A percentile compares a stretch with the other conserved stretches of the same genome.
phyloP scores from a whole-genome alignment of 805 yeast genomes.

The Candida taoyuanica region DNA sequence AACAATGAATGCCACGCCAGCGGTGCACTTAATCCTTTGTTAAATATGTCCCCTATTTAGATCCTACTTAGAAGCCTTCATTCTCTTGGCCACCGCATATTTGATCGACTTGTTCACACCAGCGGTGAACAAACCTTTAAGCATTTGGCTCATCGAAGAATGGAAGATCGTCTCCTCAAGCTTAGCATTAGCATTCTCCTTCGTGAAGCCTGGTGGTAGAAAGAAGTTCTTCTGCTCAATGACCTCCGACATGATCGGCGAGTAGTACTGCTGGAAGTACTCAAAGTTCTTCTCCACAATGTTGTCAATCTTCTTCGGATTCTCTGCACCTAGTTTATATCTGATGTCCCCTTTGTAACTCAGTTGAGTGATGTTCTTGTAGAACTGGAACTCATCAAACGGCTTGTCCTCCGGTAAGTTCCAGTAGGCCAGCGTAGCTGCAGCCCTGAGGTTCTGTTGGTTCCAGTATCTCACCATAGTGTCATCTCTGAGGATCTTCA shows the following conservation, averaged over 20 bases:
- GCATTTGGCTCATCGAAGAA: constrained; percentile 72
- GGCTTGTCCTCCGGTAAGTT: constrained; percentile 28
- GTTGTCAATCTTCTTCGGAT: constrained; percentile 81
- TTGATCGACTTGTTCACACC: constrained; percentile 66
- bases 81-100: constrained; percentile 71
- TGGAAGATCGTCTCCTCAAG: constrained; percentile 53
- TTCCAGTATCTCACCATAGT: constrained; percentile 60
- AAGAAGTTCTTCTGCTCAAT: constrained; percentile 28
- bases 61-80: constrained; percentile 28
- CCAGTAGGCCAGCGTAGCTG: constrained; percentile 55
- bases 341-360: constrained; percentile 92
- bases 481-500: constrained; percentile 64
- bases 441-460: constrained; percentile 73
- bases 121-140: constrained; percentile 85
- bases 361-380: constrained; percentile 68
- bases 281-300: constrained; percentile 75
- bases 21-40: too few relatives aligned
- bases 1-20: too few relatives aligned
- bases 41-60: background rate
- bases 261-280: constrained; percentile 66
- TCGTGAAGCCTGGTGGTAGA: constrained; percentile 36
- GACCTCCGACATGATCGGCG: constrained; percentile 47
- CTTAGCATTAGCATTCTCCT: constrained; percentile 31
- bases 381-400: constrained; percentile 62
- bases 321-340: constrained; percentile 81